Base-by-base conservation (phyloP, 805 yeast genomes). In the Metschnikowia koreensis region DNA sequence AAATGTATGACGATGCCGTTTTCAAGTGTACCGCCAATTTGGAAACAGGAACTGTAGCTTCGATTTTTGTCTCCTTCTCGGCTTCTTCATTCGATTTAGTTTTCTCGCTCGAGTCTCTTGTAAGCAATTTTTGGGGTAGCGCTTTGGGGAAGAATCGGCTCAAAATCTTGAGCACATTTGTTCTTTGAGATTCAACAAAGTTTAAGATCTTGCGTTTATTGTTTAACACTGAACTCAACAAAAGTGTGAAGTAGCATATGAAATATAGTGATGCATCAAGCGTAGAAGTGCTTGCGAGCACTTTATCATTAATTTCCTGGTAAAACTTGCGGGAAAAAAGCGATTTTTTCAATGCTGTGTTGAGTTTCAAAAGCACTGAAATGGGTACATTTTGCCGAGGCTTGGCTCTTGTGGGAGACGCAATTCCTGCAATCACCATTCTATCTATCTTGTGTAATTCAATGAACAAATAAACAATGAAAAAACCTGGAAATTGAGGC, bases 191-290 rank as follows among this genome's bases (percentile, higher is more conserved):
- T 16, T 47, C 55, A 22, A 75, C 53, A 48, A 69, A 74, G 29
- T 48, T 55, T 46, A 54, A 52, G 52, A 75, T 73, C 33, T 60
- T 52, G 22, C 66, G 66, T 50, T 72, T 73, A 61, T 75, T 75
- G 46, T 73, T 64, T 49, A 74, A 62, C 9, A 71, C 54, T 40
- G 72, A 63, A 42, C 76, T 68, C 41, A 70, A 45, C 54, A 73
- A 56, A 34, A 75, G 66, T 10, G 77, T 66, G 56, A 70, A 71
- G 59, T 75, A 75, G 61, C 79, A 75, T 31, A 73, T 63, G 60
- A 75, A 75, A 55, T 75, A 75, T 39, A 75, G 59, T 41, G 66
- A 70, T 6, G 70, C 58, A 58, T 75, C 79, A 17, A 75, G 64
- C 4, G 74, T 70, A 9, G 73, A 44, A 1, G 71, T 47, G 22